Percentiles rank a stretch among this genome's conserved stretches.
These are phyloP conservation scores for Eimeria zaria DNA, from an alignment of 169 alveolate genomes.

Conservation along the genomic window DNA sequence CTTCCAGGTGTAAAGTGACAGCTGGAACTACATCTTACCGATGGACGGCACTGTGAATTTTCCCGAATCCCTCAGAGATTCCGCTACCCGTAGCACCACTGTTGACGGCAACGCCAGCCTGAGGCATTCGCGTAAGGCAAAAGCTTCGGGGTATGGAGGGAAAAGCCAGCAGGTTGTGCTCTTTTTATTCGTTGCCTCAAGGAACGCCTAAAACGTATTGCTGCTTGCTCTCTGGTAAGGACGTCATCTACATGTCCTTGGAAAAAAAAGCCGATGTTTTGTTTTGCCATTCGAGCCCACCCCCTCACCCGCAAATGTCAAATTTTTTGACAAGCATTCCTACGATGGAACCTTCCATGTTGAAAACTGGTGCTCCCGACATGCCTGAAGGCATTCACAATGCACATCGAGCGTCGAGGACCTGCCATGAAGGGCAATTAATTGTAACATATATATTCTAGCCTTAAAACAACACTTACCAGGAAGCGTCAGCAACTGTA, in stretches of 20 bases:
- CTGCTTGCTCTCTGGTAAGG: background rate
- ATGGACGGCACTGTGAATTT: slow-evolving; percentile 12
- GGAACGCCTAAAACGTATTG: background rate
- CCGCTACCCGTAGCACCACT: slow-evolving; percentile 36
- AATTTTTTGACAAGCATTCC: slow-evolving; percentile 83
- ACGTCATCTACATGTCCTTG: background rate
- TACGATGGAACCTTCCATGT: slow-evolving; percentile 75
- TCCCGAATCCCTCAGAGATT: slow-evolving; percentile 40
- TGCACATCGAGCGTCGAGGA: background rate
- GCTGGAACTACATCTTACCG: background rate
- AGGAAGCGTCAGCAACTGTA: slow-evolving; percentile 32
- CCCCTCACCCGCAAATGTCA: slow-evolving; percentile 75
- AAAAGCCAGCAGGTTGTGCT: background rate
- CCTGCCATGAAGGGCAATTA: background rate
- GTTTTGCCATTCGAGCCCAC: background rate
- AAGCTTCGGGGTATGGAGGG: background rate
- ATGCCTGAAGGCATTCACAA: slow-evolving; percentile 34
- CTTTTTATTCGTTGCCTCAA: background rate
- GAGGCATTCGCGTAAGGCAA: background rate
- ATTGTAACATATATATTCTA: background rate
- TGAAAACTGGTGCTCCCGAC: slow-evolving; percentile 78
- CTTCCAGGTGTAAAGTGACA: background rate
- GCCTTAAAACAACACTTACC: background rate
- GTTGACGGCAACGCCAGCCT: slow-evolving; percentile 58
- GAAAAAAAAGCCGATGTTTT: background rate